Evolutionary conservation across 2,329 filamentous ascomycete genomes (phyloP).

Genomic region (Meredithiella fracta): DNA sequence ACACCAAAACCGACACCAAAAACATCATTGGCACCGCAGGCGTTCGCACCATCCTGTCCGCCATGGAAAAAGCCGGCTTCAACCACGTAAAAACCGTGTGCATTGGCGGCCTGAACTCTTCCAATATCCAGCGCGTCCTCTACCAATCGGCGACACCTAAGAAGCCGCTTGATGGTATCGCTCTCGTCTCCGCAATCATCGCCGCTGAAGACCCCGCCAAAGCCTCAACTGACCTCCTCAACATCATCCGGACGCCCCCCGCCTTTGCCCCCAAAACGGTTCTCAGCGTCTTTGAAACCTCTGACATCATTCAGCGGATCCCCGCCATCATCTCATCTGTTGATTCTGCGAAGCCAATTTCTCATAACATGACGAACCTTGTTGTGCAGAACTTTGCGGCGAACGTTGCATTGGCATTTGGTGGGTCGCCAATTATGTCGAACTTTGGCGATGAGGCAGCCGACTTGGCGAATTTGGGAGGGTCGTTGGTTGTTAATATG

Average conservation of each 20-base stretch:
- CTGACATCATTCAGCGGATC: constrained; percentile 15
- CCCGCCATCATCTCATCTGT: constrained; percentile 42
- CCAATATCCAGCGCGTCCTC: constrained; percentile 58
- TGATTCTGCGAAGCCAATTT: constrained; percentile 49
- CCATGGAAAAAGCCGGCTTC: constrained; percentile 35
- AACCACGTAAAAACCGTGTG: constrained; percentile 49
- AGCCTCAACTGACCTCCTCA: constrained; percentile 42
- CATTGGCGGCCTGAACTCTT: constrained; percentile 73
- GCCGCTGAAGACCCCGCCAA: constrained; percentile 49
- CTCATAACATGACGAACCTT: constrained; percentile 94
- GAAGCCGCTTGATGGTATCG: constrained; percentile 62
- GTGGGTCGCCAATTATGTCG: constrained; percentile 87
- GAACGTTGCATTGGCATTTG: constrained; percentile 71
- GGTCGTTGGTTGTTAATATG: constrained; percentile 84
- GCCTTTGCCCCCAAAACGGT: constrained; percentile 17
- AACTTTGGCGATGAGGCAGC: constrained; percentile 67
- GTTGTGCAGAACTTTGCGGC: constrained; percentile 89
- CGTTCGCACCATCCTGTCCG: constrained; percentile 36
- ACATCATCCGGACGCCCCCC: constrained; percentile 31
- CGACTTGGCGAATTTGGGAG: constrained; percentile 63
- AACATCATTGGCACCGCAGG: constrained; percentile 44
- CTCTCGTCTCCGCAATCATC: constrained; percentile 80
- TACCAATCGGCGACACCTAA: constrained; percentile 42
- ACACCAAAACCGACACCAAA: constrained; percentile 79
- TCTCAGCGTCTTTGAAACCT: background rate